Conservation (phyloP, 768 basidiomycete genomes). For the Daedaleopsis nitida region DNA sequence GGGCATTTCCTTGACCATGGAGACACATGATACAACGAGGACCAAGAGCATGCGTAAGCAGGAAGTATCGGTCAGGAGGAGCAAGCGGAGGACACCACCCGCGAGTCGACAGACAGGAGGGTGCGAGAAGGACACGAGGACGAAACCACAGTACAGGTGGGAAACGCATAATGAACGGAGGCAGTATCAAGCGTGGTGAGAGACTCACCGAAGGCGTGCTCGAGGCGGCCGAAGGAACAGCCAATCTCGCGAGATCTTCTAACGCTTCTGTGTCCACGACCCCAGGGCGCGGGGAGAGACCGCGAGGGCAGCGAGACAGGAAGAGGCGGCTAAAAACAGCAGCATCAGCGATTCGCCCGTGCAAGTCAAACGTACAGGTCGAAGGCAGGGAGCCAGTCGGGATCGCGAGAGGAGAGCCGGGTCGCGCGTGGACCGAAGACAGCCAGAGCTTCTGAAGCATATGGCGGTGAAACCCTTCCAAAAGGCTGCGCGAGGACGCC, state of each 20-base stretch:
- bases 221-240: background rate
- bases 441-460: background rate
- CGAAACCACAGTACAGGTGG: background rate
- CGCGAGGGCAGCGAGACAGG: background rate
- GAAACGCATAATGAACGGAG: background rate
- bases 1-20: too few species aligned
- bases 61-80: too few species aligned
- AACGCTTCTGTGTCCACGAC: background rate
- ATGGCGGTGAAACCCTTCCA: background rate
- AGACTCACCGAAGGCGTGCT: background rate
- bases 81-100: background rate
- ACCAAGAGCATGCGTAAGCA: too few species aligned
- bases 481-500: background rate
- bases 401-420: background rate
- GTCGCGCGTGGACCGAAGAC: background rate
- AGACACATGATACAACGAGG: too few species aligned
- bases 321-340: background rate
- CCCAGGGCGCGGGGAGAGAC: background rate
- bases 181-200: background rate
- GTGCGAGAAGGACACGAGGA: background rate
- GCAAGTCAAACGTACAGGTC: background rate
- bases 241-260: background rate
- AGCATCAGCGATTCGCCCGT: background rate
- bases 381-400: background rate
- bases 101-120: background rate